phyloP scores from a whole-genome alignment of 1,139 yeast species.

The Geotrichum citri-aurantii region DNA sequence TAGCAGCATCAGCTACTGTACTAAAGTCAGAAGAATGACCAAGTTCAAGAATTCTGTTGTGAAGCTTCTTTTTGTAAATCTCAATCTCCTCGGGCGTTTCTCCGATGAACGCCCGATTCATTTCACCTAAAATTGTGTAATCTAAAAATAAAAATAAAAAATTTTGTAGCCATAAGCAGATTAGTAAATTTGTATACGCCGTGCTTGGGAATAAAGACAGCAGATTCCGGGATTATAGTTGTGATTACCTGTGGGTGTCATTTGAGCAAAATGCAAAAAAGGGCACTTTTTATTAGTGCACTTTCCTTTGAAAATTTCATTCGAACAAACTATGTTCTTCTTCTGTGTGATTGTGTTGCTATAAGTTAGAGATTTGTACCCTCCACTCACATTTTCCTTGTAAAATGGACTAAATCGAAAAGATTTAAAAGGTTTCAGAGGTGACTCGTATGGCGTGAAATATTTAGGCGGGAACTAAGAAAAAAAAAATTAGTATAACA shows the following conservation, averaged over 20 bases:
- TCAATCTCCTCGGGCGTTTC: slow-evolving; percentile 23
- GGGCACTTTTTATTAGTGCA: slow-evolving; percentile 28
- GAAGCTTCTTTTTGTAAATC: slow-evolving; percentile 22
- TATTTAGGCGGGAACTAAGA: slow-evolving; percentile 10
- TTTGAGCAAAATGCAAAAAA: slow-evolving; percentile 31
- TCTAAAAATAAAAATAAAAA: slow-evolving; percentile 18
- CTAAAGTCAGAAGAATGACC: slow-evolving; percentile 18
- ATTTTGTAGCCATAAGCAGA: background rate
- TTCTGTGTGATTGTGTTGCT: slow-evolving; percentile 24
- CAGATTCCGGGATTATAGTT: background rate
- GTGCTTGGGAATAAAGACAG: background rate
- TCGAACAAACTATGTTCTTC: slow-evolving; percentile 26
- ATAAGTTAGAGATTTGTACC: slow-evolving; percentile 30
- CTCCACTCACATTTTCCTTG: slow-evolving; percentile 21
- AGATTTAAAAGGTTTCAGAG: slow-evolving; percentile 28
- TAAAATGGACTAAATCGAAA: slow-evolving; percentile 32
- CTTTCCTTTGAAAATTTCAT: slow-evolving; percentile 25
- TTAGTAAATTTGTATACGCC: background rate
- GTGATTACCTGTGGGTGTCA: slow-evolving; percentile 24
- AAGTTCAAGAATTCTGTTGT: slow-evolving; percentile 9
- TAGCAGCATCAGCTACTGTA: slow-evolving; percentile 14
- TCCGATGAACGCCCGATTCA: slow-evolving; percentile 27
- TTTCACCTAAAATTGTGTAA: slow-evolving; percentile 21
- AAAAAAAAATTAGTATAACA: background rate
- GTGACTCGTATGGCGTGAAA: slow-evolving; percentile 29